These are phyloP conservation scores for Drechslerella stenobrocha DNA, from an alignment of 2,329 filamentous ascomycete genomes.

Conservation along the genomic window DNA sequence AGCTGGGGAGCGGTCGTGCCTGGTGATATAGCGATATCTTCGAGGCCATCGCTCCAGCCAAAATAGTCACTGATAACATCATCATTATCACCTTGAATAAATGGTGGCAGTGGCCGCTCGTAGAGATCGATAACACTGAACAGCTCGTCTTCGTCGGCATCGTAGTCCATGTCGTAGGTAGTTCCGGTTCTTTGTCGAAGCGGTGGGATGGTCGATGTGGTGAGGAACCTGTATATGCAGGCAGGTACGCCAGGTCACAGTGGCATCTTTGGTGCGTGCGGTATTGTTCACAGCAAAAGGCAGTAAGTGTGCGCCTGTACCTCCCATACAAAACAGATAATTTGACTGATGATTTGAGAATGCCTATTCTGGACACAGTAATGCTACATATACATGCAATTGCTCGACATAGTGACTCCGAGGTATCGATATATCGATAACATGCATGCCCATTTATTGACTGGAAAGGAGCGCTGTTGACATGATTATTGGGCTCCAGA, in stretches of 20 bases:
- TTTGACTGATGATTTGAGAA: too few relatives aligned
- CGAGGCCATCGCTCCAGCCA: conserved; percentile 18
- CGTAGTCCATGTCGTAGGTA: conserved; percentile 5
- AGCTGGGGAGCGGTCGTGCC: background rate
- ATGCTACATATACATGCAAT: too few relatives aligned
- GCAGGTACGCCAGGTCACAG: background rate
- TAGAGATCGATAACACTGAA: conserved; percentile 38
- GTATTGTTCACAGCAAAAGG: too few relatives aligned
- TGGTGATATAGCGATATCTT: background rate
- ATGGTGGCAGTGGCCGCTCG: conserved; percentile 1
- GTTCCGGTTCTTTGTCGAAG: background rate
- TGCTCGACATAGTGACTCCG: too few relatives aligned
- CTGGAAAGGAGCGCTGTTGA: too few relatives aligned
- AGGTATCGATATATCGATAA: background rate
- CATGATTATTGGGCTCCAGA: too few relatives aligned
- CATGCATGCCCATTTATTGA: background rate
- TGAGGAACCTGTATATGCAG: background rate
- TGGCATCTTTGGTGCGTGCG: too few relatives aligned
- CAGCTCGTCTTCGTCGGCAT: conserved; percentile 19
- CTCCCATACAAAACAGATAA: too few relatives aligned
- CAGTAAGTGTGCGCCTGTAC: too few relatives aligned
- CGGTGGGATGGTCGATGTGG: background rate
- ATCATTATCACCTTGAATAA: conserved; percentile 5
- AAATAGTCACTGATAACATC: conserved; percentile 28
- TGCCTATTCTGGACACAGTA: too few relatives aligned